These are phyloP conservation scores for Endocalyx cinctus DNA, from an alignment of 2,329 filamentous ascomycete genomes.

Conservation along the genomic window DNA sequence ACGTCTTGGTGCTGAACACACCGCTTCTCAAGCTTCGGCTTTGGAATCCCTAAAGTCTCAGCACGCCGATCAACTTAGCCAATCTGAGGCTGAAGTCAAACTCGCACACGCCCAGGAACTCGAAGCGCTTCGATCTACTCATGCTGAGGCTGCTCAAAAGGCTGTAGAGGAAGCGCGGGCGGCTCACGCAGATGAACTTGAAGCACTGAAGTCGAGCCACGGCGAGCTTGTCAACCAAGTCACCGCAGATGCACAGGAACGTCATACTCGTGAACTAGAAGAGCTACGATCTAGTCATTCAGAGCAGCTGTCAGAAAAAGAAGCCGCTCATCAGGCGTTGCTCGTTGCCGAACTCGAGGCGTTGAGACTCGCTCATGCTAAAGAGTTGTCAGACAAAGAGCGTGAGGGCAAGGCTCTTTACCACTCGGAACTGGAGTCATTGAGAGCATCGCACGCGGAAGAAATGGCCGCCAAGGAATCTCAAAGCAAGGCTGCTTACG, in stretches of 20 bases:
- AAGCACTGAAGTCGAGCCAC: slow-evolving; percentile 18
- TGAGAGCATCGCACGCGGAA: slow-evolving; percentile 9
- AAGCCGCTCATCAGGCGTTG: slow-evolving; percentile 7
- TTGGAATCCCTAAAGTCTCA: slow-evolving; percentile 17
- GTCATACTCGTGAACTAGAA: slow-evolving; percentile 17
- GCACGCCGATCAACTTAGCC: slow-evolving; percentile 15
- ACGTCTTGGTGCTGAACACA: slow-evolving; percentile 20
- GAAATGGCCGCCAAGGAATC: slow-evolving; percentile 7
- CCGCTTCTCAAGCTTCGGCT: slow-evolving; percentile 15
- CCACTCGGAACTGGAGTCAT: slow-evolving; percentile 11
- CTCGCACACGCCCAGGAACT: slow-evolving; percentile 16
- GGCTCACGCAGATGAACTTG: slow-evolving; percentile 16
- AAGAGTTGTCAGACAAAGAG: slow-evolving; percentile 9
- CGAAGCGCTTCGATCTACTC: slow-evolving; percentile 17
- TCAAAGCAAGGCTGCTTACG: slow-evolving; percentile 7
- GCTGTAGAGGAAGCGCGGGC: slow-evolving; percentile 13
- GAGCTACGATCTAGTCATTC: slow-evolving; percentile 14
- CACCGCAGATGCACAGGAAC: slow-evolving; percentile 12
- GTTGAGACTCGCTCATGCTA: slow-evolving; percentile 10
- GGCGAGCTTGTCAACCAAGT: slow-evolving; percentile 15
- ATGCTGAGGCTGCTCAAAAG: slow-evolving; percentile 16
- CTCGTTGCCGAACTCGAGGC: slow-evolving; percentile 13
- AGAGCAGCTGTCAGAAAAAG: slow-evolving; percentile 9
- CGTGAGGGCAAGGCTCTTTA: slow-evolving; percentile 9
- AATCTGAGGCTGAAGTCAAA: slow-evolving; percentile 3